A percentile compares a stretch with the other conserved stretches of the same genome.
Evolutionary conservation across 768 basidiomycete species (phyloP).

Genomic region (Paxillus involutus): DNA sequence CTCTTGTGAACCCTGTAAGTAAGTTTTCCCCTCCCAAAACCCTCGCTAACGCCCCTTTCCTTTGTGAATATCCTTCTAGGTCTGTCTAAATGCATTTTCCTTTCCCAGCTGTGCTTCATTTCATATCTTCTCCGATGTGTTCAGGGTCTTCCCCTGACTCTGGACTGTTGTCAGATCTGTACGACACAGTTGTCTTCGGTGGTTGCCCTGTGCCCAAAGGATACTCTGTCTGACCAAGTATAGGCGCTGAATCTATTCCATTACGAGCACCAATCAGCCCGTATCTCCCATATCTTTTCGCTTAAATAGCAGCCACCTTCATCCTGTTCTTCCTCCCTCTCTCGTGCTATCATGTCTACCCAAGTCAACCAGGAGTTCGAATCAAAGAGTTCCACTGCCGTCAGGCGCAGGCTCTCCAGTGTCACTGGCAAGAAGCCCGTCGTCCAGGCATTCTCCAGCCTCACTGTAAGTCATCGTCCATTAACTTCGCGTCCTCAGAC

Average conservation of each 20-base stretch:
- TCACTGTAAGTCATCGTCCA: conserved; percentile 51
- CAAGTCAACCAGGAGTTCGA: conserved; percentile 47
- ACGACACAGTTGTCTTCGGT: background rate
- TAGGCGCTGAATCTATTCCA: conserved; percentile 9
- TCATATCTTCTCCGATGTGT: conserved; percentile 16
- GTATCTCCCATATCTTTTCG: background rate
- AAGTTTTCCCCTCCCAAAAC: conserved; percentile 4
- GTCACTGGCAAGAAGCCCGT: conserved; percentile 50
- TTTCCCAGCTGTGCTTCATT: background rate
- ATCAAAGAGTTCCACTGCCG: conserved; percentile 62
- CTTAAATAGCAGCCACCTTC: conserved; percentile 35
- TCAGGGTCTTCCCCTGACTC: conserved; percentile 23
- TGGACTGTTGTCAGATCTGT: conserved; percentile 6
- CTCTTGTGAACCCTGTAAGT: background rate
- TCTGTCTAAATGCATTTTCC: background rate
- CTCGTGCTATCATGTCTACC: conserved; percentile 49
- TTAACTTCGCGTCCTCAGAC: background rate
- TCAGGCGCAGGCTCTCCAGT: conserved; percentile 69
- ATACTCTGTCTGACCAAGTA: conserved; percentile 5
- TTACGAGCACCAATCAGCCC: conserved; percentile 2
- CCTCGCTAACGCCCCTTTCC: conserved; percentile 10
- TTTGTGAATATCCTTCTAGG: background rate
- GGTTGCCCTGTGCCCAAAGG: background rate
- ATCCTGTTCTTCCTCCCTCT: conserved; percentile 15
- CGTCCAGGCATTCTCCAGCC: conserved; percentile 56